These are phyloP conservation scores for Chytriomyces hyalinus DNA, from an alignment of 192 early-diverging fungal species.

Conservation along the genomic window DNA sequence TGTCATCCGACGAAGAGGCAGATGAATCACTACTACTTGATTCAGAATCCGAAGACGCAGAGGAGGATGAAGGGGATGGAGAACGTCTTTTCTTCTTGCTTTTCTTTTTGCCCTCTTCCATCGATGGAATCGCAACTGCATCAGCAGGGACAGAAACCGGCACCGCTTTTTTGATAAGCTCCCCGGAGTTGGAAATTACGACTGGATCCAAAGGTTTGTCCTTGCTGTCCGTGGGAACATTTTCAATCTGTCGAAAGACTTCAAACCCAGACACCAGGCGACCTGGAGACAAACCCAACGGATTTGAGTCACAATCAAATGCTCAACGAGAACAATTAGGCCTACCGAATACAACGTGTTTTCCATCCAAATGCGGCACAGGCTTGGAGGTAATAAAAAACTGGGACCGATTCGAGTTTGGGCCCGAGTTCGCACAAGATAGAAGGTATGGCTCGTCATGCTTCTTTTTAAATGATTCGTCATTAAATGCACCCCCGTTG, in stretches of 20 bases:
- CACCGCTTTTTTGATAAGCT: slow-evolving; percentile 65
- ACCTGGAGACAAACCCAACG: slow-evolving; percentile 5
- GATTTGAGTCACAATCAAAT: not conserved
- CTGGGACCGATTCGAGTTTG: slow-evolving; percentile 79
- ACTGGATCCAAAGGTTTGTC: slow-evolving; percentile 77
- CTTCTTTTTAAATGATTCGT: slow-evolving; percentile 58
- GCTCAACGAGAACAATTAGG: not conserved
- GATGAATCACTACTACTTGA: slow-evolving; percentile 31
- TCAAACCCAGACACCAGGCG: slow-evolving; percentile 77
- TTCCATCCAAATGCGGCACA: slow-evolving; percentile 74
- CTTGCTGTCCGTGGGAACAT: slow-evolving; percentile 76
- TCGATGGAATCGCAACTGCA: slow-evolving; percentile 15
- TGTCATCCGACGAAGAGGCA: slow-evolving; percentile 38
- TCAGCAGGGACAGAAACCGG: not conserved
- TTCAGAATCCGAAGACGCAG: slow-evolving; percentile 36
- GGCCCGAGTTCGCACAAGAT: slow-evolving; percentile 88
- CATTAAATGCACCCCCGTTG: slow-evolving; percentile 72
- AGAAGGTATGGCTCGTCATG: slow-evolving; percentile 63
- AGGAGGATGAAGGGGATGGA: slow-evolving; percentile 31
- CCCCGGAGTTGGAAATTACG: slow-evolving; percentile 85
- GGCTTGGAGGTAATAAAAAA: slow-evolving; percentile 86
- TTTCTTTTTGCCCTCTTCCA: slow-evolving; percentile 12
- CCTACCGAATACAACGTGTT: slow-evolving; percentile 72
- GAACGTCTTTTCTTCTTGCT: slow-evolving; percentile 26
- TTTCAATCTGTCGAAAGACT: slow-evolving; percentile 79